Percentiles rank a stretch among this genome's conserved stretches.
phyloP scores from a whole-genome alignment of 1,284 basidiomycete genomes.

The Cryptococcus sp. region DNA sequence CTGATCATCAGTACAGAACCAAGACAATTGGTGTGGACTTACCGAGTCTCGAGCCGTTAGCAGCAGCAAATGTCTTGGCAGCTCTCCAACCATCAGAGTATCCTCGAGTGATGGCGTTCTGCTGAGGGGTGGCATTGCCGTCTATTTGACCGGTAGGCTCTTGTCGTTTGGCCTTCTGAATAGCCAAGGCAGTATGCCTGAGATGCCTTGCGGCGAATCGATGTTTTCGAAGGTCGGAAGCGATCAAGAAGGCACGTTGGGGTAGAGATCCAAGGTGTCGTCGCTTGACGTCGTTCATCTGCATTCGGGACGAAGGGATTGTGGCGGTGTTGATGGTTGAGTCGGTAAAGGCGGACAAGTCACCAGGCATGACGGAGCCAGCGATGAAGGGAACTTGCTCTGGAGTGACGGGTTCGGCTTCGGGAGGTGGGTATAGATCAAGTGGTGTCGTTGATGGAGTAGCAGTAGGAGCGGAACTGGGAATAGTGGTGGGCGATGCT shows the following conservation, averaged over 20 bases:
- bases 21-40: background rate
- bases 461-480: slow-evolving; percentile 2
- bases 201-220: slow-evolving; percentile 19
- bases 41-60: slow-evolving; percentile 56
- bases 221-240: slow-evolving; percentile 13
- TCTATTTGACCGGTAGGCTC: slow-evolving; percentile 20
- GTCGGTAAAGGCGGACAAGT: slow-evolving; percentile 1
- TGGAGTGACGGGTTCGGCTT: background rate
- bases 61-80: slow-evolving; percentile 59
- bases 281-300: slow-evolving; percentile 1
- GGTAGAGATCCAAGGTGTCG: slow-evolving; percentile 9
- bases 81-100: slow-evolving; percentile 63
- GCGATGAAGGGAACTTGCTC: slow-evolving; percentile 2
- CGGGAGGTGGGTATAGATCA: background rate
- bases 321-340: slow-evolving; percentile 9
- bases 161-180: slow-evolving; percentile 4
- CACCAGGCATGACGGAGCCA: slow-evolving; percentile 3
- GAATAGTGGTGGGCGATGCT: background rate
- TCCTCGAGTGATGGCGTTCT: slow-evolving; percentile 49
- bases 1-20: slow-evolving; percentile 27
- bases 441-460: background rate
- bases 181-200: slow-evolving; percentile 1
- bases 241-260: slow-evolving; percentile 23
- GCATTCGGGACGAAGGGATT: slow-evolving; percentile 15
- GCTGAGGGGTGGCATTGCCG: background rate